These are phyloP conservation scores for Cordyceps cicadae DNA, from an alignment of 2,329 filamentous ascomycete genomes.

Conservation along the genomic window DNA sequence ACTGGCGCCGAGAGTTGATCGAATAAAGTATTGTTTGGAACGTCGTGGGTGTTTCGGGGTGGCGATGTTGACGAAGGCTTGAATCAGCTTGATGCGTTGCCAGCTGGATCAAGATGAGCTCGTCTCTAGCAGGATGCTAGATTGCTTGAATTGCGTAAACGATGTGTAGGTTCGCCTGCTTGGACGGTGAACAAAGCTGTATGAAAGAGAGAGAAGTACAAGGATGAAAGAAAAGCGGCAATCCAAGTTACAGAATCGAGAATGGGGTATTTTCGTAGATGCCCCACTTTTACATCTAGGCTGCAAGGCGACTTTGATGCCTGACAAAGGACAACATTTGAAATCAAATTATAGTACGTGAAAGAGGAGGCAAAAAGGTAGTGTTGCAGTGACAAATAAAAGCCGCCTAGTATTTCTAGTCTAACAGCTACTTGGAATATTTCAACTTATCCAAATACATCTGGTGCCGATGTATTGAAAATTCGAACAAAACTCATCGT, in stretches of 20 bases:
- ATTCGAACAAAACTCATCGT: not conserved
- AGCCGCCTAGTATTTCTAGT: too few species aligned
- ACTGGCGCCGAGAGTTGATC: not conserved
- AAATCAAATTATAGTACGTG: not conserved
- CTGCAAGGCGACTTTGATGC: not conserved
- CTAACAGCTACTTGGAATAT: too few species aligned
- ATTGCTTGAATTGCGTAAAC: not conserved
- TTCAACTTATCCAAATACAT: not conserved
- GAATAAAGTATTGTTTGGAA: not conserved
- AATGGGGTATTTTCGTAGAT: not conserved
- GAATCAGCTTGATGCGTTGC: not conserved
- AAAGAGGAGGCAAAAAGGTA: too few species aligned
- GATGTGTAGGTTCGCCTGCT: not conserved
- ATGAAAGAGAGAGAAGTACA: not conserved
- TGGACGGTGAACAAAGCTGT: not conserved
- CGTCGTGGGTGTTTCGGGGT: not conserved
- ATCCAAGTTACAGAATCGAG: not conserved
- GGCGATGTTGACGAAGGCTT: not conserved
- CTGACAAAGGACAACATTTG: not conserved
- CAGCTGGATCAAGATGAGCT: not conserved
- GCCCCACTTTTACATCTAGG: slow-evolving; percentile 8
- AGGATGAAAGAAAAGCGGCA: not conserved
- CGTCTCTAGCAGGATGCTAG: not conserved
- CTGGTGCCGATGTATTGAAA: not conserved
- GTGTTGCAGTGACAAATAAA: too few species aligned